Base-by-base conservation (phyloP, 192 early-diverging fungal genomes). In the Oehlia diaphana region DNA sequence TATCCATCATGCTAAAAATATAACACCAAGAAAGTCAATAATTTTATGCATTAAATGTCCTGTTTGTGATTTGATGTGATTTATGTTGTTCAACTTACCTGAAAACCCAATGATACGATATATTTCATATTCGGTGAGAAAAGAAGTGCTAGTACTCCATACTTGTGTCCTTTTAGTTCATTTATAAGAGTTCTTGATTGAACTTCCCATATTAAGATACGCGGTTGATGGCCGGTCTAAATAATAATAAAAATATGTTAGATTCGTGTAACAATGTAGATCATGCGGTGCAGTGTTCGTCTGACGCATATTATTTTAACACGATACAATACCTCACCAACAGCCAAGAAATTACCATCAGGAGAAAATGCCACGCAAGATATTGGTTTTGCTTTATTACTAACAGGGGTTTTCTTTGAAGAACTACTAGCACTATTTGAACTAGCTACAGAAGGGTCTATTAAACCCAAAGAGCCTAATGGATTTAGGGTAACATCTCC, bases 151-250 rank as follows among this genome's bases (percentile, higher is more conserved):
- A 90, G 82, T 0, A 96, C 84, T 12, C 94, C 95, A 83, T 92
- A 95, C 74, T 93, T 94, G 84, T 96, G 95, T 3, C 92, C 92
- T 49, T 87, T 84, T 21, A 93, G 82, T 77, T 93, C 90, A 19
- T 87, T 84, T 0, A 93, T 79, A 0, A 95, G 76, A 16, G 79
- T 83, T 63, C 82, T 75, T 19, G 86, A 83, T 63, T 83, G 76
- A n/a, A 89, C 87, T 76, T 93, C 86, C 92, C 91, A 95, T 64
- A 96, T 89, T 14, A 93, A 49, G 8, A 95, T 92, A 70, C 90
- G 79, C 14, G 95, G 95, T 74, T 94, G 90, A 86, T 95, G 94
- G 9, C 94, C 94, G 44, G 88, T 82, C 93, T 35, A n/a, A 76
- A 42, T 42, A 31, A 31, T 9, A 35, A 26, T 26, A 26, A 26